Conservation (phyloP, 345 rosid species). For the Salix suchowensis region DNA sequence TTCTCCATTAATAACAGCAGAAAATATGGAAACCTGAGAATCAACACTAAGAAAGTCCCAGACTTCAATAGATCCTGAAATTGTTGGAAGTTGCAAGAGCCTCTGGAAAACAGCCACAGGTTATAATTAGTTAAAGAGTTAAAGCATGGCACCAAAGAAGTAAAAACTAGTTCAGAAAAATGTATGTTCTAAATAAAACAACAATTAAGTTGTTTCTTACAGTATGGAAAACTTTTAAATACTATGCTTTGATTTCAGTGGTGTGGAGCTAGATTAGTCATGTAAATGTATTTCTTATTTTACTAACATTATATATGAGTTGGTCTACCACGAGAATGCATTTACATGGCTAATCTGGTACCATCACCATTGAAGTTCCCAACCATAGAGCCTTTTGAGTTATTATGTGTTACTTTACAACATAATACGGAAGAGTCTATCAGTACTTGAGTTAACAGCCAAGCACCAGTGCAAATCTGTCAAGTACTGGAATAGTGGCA, state of each 20-base stretch:
- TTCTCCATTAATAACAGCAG: background rate
- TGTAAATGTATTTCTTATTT: too few species aligned
- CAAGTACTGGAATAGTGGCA: background rate
- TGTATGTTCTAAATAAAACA: background rate
- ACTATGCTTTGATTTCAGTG: background rate
- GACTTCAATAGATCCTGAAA: slow-evolving; percentile 96
- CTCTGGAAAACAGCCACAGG: slow-evolving; percentile 46
- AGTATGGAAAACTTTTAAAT: background rate
- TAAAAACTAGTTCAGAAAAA: background rate
- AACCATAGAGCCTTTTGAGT: background rate
- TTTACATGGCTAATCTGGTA: background rate
- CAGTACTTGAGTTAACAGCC: background rate
- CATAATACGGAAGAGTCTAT: background rate
- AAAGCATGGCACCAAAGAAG: background rate
- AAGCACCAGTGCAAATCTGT: background rate
- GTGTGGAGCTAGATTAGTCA: too few species aligned
- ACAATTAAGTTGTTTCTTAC: background rate
- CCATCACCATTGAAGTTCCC: background rate
- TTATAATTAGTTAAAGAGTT: background rate
- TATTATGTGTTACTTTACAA: background rate
- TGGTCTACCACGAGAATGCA: too few species aligned
- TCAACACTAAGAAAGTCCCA: slow-evolving; percentile 98
- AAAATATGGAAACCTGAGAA: slow-evolving; percentile 71
- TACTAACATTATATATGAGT: too few species aligned
- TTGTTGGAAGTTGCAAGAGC: slow-evolving; percentile 78